Base-by-base conservation (phyloP, 176 grass and related monocot genomes). In the Oryza coarctata region DNA sequence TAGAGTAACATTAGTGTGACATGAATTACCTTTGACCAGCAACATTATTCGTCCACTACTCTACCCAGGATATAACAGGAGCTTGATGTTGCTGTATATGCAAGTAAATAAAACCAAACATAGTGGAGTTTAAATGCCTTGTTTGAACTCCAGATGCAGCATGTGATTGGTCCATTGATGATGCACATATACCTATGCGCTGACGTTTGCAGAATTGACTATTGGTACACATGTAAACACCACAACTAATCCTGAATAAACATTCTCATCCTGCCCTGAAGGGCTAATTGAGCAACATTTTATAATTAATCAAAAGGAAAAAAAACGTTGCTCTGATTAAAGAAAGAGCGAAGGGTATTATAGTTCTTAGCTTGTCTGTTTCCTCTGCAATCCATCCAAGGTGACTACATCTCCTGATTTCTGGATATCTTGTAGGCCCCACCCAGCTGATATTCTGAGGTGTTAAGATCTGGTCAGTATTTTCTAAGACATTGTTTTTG, bases 311-410 rank as follows among this genome's bases (percentile, higher is more conserved):
- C 22, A 60, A 8, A 9, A 23, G 7, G 20, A 58, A 9, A n/a
- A 58, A 58, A 58, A 50, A 18, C n/a, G 17, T 57, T 57, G 20
- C 18, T 23, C 52, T 58, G 52, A 58, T 23, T 9, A 58, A 60
- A 52, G 8, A 60, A 25, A 60, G 9, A 3, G 55, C 3, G 55
- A 60, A 60, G 1, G 1, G 49, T 25, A 60, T 60, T n/a, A 25
- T 60, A 23, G 55, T 25, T 60, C 33, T 28, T 47, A 4, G 30
- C 49, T 22, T 55, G 50, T 55, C 18, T 55, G 18, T 20, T 18
- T 73, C 38, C 30, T 66, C 71, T 49, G 14, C 74, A 78, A 78
- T 20, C 50, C 34, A 26, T 76, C 38, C 70, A 47, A 32, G 26
- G 27, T 78, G 38, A 33, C 18, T 34, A 39, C 22, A 27, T 32